Conservation (phyloP, 768 basidiomycete species). For the Grammothele lineata region DNA sequence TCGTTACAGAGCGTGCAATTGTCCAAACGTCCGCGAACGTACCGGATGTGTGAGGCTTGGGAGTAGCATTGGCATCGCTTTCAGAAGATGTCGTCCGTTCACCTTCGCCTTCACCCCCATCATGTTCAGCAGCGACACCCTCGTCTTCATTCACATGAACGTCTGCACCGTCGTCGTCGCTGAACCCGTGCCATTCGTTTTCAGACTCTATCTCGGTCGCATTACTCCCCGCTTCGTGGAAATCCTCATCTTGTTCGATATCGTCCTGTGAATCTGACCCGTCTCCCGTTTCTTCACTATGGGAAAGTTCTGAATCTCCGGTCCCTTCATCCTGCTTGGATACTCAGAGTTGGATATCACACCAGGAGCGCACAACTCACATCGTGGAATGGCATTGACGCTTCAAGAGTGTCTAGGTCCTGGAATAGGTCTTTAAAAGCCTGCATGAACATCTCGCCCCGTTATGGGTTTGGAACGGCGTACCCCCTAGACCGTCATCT, state of each 20-base stretch:
- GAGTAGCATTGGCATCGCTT: too few relatives aligned
- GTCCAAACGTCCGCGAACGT: too few relatives aligned
- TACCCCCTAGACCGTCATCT: constrained; percentile 85
- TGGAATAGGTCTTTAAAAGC: constrained; percentile 20
- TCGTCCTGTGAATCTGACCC: not conserved
- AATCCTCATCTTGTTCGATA: constrained; percentile 8
- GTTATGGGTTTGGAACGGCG: constrained; percentile 12
- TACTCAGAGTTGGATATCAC: not conserved
- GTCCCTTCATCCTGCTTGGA: too few relatives aligned
- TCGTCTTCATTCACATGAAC: constrained; percentile 23
- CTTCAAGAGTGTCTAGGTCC: constrained; percentile 24
- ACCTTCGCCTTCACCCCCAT: too few relatives aligned
- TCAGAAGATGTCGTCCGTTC: too few relatives aligned
- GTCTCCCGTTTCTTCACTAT: not conserved
- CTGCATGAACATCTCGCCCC: constrained; percentile 1
- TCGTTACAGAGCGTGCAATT: too few relatives aligned
- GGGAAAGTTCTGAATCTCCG: too few relatives aligned
- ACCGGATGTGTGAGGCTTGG: too few relatives aligned
- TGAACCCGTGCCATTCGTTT: too few relatives aligned
- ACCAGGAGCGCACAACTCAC: not conserved
- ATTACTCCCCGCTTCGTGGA: too few relatives aligned
- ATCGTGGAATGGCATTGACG: constrained; percentile 7
- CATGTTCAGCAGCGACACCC: too few relatives aligned
- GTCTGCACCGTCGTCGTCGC: not conserved
- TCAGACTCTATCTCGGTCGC: too few relatives aligned